A percentile compares a stretch with the other conserved stretches of the same genome.
Conservation (phyloP, 176 grass and related monocot species). For the Juncus effusus region DNA sequence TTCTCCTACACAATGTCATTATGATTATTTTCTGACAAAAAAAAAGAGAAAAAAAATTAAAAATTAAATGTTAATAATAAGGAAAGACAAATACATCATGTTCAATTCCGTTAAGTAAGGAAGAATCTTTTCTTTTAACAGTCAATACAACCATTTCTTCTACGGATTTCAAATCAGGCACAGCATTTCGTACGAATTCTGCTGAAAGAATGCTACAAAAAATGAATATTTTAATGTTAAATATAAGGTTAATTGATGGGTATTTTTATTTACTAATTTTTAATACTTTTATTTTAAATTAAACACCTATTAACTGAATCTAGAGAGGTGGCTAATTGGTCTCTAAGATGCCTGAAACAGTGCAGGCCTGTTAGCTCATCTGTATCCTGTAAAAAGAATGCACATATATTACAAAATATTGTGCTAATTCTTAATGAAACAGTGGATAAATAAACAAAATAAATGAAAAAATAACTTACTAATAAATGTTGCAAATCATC, state of each 20-base stretch:
- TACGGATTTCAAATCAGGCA: conserved; percentile 76
- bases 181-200: conserved; percentile 90
- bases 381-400: conserved; percentile 60
- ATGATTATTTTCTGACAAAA: neutral
- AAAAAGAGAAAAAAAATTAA: conserved; percentile 6
- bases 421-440: neutral
- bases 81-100: conserved; percentile 54
- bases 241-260: conserved; percentile 27
- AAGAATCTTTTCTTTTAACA: conserved; percentile 49
- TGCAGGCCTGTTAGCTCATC: conserved; percentile 92
- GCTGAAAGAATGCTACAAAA: conserved; percentile 99
- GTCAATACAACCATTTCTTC: conserved; percentile 70
- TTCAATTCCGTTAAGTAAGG: conserved; percentile 60
- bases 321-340: conserved; percentile 71
- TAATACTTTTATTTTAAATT: neutral
- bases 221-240: conserved; percentile 70
- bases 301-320: conserved; percentile 87
- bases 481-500: conserved; percentile 92
- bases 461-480: conserved; percentile 40
- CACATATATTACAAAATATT: conserved; percentile 18
- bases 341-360: conserved; percentile 95
- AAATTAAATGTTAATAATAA: conserved; percentile 18
- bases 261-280: neutral
- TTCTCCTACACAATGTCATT: conserved; percentile 38
- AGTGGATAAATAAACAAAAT: neutral